phyloP scores from a whole-genome alignment of 2,329 filamentous ascomycete species.

The Botryotinia convoluta region DNA sequence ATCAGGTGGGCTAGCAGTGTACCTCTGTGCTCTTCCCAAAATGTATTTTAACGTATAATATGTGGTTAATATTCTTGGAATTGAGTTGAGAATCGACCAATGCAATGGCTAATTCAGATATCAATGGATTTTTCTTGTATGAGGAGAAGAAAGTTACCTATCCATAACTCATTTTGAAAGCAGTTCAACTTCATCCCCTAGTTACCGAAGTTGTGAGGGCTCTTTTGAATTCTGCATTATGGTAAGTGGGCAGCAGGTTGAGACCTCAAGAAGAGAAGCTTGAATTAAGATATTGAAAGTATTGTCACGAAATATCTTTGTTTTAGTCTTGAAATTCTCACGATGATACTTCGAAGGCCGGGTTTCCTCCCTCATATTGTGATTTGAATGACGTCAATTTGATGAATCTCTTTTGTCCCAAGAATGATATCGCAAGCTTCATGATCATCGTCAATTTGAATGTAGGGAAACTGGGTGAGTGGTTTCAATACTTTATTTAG shows the following conservation, averaged over 20 bases:
- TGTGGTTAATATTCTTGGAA: too few relatives aligned
- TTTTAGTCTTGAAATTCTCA: background rate
- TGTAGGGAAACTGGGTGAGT: fast-evolving
- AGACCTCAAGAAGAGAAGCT: background rate
- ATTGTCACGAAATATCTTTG: background rate
- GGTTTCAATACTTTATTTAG: background rate
- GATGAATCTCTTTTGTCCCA: background rate
- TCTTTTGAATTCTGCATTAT: background rate
- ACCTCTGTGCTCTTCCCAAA: background rate
- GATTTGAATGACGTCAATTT: too few relatives aligned
- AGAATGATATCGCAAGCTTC: background rate
- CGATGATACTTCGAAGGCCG: too few relatives aligned
- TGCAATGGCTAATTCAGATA: too few relatives aligned
- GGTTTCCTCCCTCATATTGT: too few relatives aligned
- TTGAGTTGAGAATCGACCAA: background rate
- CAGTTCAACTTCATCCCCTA: background rate
- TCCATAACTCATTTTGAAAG: background rate
- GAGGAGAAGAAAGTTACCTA: background rate
- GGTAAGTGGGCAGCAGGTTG: too few relatives aligned
- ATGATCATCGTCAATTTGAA: background rate
- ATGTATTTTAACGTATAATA: background rate
- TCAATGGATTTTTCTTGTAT: background rate
- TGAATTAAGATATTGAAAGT: background rate
- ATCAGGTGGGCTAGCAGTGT: too few relatives aligned
- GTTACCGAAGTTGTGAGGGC: background rate